Base-by-base conservation (phyloP, 306 rosid genomes). In the Boehmeria nivea region DNA sequence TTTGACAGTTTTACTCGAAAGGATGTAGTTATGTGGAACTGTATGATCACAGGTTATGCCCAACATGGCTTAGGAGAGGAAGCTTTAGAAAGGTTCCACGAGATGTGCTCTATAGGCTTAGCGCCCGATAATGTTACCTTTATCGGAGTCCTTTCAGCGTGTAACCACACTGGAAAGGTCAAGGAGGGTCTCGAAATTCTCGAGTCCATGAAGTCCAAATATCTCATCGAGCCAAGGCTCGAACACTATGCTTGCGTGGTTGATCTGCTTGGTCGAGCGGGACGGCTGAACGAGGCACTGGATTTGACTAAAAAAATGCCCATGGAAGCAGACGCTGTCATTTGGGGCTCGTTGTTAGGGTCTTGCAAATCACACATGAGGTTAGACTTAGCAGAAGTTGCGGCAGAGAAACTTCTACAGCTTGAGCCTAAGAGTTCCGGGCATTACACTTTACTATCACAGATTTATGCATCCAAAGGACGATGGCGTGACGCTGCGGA, bases 361-460 rank as follows among this genome's bases (percentile, higher is more conserved):
- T 75, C 76, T 22, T 77, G 83, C 51, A 65, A 75, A 46, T 56
- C 60, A 27, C 69, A 65, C 70, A 61, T 61, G 64, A 63, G 59
- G 38, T 27, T 74, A 49, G 67, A 61, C 49, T 23, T 71, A 26
- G 81, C 74, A 5, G 81, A 67, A 67, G 43, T 52, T 34, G 54
- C 70, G 28, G 67, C 73, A 21, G 54, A 62, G 69, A 71, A 75
- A 31, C 64, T 69, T 44, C 60, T 69, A 12, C 59, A 47, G 67
- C 81, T 82, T 52, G 94, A 85, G 67, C 89, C 94, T 16, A 62
- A 50, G 51, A 85, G 77, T 70, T 70, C 84, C 11, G 84, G 94
- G 51, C 86, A 79, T 25, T 69, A 71, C 80, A 58, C 45, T 50
- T 73, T 85, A 72, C 78, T 82, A 38, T 85, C 94, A 23, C 58